Evolutionary conservation across 495 filamentous ascomycete genomes (phyloP).

Genomic region (Entonaema liquescens): DNA sequence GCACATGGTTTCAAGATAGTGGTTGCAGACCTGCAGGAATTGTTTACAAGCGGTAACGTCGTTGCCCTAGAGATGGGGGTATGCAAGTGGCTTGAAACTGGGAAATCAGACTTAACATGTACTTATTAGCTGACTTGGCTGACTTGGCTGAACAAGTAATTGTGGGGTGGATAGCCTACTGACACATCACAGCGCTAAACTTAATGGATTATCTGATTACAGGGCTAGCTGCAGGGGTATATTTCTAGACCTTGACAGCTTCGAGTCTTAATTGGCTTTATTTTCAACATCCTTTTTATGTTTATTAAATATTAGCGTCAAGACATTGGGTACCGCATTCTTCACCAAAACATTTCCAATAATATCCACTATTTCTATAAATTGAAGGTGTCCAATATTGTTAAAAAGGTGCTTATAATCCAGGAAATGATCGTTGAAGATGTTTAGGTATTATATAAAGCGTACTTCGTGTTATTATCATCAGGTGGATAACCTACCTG

Average conservation of each 20-base stretch:
- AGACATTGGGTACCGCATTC: not conserved
- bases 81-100: not conserved
- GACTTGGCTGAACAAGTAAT: not conserved
- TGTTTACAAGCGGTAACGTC: constrained; percentile 31
- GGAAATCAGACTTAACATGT: not conserved
- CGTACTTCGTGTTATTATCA: not conserved
- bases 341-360: not conserved
- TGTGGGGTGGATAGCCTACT: constrained; percentile 22
- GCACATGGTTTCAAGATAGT: constrained; percentile 18
- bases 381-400: not conserved
- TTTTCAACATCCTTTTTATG: not conserved
- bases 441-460: not conserved
- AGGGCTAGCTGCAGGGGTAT: constrained; percentile 5
- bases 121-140: not conserved
- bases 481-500: too few species aligned
- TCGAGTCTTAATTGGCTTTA: too few species aligned
- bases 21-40: constrained; percentile 14
- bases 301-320: not conserved
- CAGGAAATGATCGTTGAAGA: not conserved
- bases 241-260: not conserved
- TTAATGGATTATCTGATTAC: constrained; percentile 2
- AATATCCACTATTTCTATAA: not conserved
- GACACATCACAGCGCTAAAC: constrained; percentile 20
- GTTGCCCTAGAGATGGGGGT: constrained; percentile 29
- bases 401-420: not conserved